A percentile compares a stretch with the other conserved stretches of the same genome.
These are phyloP conservation scores for Colletotrichum spaethianum DNA, from an alignment of 2,329 filamentous ascomycete genomes.

Conservation along the genomic window DNA sequence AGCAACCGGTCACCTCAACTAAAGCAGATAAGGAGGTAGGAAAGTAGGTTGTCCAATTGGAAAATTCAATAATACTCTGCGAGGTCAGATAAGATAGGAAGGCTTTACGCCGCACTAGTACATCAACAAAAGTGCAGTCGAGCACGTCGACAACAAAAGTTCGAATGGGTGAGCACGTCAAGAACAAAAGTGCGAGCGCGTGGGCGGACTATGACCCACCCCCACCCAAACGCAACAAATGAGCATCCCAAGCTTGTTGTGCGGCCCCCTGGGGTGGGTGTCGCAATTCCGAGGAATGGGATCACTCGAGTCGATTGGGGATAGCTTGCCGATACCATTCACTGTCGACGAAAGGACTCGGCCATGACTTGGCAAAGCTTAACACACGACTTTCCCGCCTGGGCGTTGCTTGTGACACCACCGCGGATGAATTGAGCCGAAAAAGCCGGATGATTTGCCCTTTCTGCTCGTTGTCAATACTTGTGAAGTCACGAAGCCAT, in stretches of 20 bases:
- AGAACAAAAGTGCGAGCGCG: conserved; percentile 37
- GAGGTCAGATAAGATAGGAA: no score
- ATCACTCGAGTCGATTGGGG: neutral
- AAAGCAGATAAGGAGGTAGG: no score
- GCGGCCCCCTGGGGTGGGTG: neutral
- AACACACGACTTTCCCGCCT: conserved; percentile 24
- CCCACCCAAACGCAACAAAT: neutral
- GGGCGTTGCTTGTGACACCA: conserved; percentile 23
- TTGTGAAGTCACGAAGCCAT: neutral
- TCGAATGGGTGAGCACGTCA: conserved; percentile 40
- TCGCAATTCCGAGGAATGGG: neutral
- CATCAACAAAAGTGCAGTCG: no score
- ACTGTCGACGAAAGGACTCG: neutral
- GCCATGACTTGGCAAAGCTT: conserved; percentile 28
- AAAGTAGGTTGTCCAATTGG: no score
- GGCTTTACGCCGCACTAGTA: no score
- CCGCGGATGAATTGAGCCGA: neutral
- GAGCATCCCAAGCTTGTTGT: neutral
- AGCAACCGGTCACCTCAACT: no score
- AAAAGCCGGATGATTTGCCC: neutral
- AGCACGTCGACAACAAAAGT: conserved; percentile 49
- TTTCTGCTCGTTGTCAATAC: neutral
- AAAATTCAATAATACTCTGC: no score
- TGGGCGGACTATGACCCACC: conserved; percentile 38
- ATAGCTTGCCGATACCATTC: conserved; percentile 29